Conservation (phyloP, 768 basidiomycete genomes). For the Baorangia bicolor region DNA sequence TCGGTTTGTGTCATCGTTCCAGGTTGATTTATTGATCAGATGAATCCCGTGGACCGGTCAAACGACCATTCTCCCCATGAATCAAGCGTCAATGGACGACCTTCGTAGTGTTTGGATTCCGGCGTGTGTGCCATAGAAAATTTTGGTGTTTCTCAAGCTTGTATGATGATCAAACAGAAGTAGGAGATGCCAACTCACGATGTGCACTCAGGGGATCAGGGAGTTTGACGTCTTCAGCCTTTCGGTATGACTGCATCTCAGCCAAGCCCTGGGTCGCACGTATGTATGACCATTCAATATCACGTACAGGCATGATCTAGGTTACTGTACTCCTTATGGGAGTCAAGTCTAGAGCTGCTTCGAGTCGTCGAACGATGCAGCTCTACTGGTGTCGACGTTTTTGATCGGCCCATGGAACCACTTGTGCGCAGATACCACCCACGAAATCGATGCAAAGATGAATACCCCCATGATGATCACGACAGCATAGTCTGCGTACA, state of each 20-base stretch:
- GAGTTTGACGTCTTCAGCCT: neutral
- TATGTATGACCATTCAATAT: neutral
- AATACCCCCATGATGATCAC: conserved; percentile 66
- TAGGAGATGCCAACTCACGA: neutral
- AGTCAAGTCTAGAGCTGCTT: conserved; percentile 12
- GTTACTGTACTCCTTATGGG: neutral
- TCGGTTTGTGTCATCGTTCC: neutral
- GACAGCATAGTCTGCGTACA: conserved; percentile 57
- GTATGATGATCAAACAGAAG: neutral
- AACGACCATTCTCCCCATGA: conserved; percentile 22
- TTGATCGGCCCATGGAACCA: conserved; percentile 70
- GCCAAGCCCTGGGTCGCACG: neutral
- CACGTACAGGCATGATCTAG: neutral
- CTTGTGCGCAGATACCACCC: conserved; percentile 63
- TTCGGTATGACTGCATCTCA: neutral
- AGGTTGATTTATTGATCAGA: neutral
- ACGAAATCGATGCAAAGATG: conserved; percentile 59
- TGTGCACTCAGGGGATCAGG: neutral
- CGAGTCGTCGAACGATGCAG: conserved; percentile 4
- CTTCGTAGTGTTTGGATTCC: conserved; percentile 12
- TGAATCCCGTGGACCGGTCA: conserved; percentile 17
- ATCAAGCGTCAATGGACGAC: conserved; percentile 24
- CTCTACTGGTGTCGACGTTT: conserved; percentile 38
- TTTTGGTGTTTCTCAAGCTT: neutral
- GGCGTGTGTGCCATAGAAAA: neutral